Conservation (phyloP, 116 monocot species). For the Trichopus zeylanicus region DNA sequence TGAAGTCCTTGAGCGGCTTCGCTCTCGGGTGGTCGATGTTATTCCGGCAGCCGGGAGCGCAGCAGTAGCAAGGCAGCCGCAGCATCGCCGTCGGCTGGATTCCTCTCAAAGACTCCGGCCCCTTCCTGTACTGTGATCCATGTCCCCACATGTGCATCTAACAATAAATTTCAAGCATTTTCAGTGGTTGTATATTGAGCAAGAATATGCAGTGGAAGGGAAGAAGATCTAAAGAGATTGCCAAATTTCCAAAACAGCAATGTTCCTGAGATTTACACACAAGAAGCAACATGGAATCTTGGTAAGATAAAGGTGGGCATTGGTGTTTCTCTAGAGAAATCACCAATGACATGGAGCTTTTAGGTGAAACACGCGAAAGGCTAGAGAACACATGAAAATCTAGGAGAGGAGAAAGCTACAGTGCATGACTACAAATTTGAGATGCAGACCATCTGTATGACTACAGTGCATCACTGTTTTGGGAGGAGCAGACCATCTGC, state of each 20-base stretch:
- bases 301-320: not conserved
- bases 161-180: no score
- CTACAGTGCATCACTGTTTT: no score
- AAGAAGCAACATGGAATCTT: not conserved
- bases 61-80: constrained; percentile 65
- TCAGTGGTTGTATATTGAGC: no score
- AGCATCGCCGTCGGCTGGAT: constrained; percentile 16
- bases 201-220: not conserved
- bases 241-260: not conserved
- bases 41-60: constrained; percentile 67
- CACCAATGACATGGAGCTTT: no score
- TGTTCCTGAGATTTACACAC: no score
- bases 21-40: constrained; percentile 88
- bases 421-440: no score
- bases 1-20: constrained; percentile 76
- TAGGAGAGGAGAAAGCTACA: no score
- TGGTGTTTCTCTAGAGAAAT: not conserved
- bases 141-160: constrained; percentile 26
- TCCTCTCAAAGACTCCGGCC: constrained; percentile 13
- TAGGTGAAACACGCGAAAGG: no score
- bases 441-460: no score
- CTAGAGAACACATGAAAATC: no score
- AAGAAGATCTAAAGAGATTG: not conserved
- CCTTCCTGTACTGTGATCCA: constrained; percentile 17
- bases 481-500: no score